Evolutionary conservation across 2,329 filamentous ascomycete genomes (phyloP), one percentile per base, ranked within the genome.

Genomic region (Colletotrichum melonis): DNA sequence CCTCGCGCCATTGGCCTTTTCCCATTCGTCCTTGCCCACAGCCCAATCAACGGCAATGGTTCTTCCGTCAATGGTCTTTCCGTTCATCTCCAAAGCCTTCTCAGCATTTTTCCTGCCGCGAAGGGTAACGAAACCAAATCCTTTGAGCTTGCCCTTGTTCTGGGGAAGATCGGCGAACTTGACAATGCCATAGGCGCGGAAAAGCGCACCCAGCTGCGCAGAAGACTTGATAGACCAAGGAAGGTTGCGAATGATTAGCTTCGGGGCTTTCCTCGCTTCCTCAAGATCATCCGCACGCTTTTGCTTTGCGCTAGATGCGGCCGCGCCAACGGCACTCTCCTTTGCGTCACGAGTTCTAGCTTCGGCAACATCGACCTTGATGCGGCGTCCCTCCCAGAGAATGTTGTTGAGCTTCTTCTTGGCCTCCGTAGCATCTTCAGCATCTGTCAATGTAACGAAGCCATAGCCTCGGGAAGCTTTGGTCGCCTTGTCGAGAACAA

Each of bases 11-110:
- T 91, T 88, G 75, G 91, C 86, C 74, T 91, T 88, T 75, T 95
- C 90, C 95, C 95, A 99, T 7, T 92, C 91, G 55, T 92, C 89
- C 85, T 97, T 98, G 74, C 98, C 95, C 4, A 98, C 95, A 38
- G 97, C 96, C 94, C 95, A 99, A 84, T 99, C 97, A 7, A 99
- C 97, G 32, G 96, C 97, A 74, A 99, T 83, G 9, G 92, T 93
- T 78, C 97, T 90, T 2, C 95, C 97, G 81, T 98, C 95, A 24
- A 99, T 88, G 74, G 93, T 91, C 81, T 94, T 98, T 72, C 96
- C 97, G 82, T 98, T 99, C 77, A 98, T 87, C 26, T 93, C 91
- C 70, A 99, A 87, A 2, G 97, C 97, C 81, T 92, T 95, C 82
- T 98, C 94, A 0, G 97, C 96, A 82, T 98, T 98, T 84, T 95